Conservation (phyloP, 495 filamentous ascomycete species). For the Bathelium albidoporum region DNA sequence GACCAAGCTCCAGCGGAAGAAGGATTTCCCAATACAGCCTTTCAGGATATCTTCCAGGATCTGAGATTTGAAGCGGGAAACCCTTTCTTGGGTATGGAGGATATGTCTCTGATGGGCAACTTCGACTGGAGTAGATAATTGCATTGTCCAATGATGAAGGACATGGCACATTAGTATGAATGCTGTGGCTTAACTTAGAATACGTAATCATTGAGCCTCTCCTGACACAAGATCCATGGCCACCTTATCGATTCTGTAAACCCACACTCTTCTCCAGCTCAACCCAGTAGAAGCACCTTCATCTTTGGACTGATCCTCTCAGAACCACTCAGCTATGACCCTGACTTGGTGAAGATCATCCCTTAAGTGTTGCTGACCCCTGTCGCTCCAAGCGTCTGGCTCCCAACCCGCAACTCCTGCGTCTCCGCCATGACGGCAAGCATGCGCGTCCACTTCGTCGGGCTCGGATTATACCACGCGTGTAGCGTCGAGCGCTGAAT, state of each 20-base stretch:
- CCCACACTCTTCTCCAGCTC: too few species aligned
- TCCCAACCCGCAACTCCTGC: background rate
- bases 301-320: too few species aligned
- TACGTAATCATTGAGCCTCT: too few species aligned
- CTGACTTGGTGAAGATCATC: too few species aligned
- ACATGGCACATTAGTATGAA: too few species aligned
- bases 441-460: constrained; percentile 42
- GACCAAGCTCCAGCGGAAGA: background rate
- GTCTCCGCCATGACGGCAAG: constrained; percentile 46
- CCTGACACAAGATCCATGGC: too few species aligned
- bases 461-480: constrained; percentile 46
- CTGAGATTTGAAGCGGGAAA: background rate
- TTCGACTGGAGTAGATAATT: background rate
- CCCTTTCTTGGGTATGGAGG: background rate
- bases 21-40: background rate
- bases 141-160: background rate
- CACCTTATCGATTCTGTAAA: too few species aligned
- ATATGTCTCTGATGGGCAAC: background rate
- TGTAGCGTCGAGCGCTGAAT: constrained; percentile 57
- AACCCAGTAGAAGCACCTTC: too few species aligned
- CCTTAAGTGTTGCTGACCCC: background rate
- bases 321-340: too few species aligned
- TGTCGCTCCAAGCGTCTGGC: background rate
- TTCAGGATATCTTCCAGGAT: background rate
- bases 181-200: too few species aligned